These are phyloP conservation scores for Lentinula edodes DNA, from an alignment of 768 basidiomycete genomes.

Conservation along the genomic window DNA sequence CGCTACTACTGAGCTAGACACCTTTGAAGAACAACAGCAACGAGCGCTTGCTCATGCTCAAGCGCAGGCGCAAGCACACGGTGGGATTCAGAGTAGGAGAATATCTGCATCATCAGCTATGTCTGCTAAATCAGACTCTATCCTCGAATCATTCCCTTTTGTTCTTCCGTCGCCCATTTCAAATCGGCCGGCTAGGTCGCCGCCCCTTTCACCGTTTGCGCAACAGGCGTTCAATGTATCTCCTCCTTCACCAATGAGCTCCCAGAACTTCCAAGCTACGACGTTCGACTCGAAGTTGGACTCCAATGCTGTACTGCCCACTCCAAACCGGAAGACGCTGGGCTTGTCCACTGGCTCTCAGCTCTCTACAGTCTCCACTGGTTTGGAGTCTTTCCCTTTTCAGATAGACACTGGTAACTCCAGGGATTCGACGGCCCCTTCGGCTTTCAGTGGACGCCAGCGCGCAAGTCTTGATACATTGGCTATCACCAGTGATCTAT, in stretches of 20 bases:
- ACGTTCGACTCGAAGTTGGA: not conserved
- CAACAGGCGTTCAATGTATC: conserved; percentile 45
- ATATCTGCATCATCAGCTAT: conserved; percentile 63
- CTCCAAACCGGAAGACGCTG: conserved; percentile 56
- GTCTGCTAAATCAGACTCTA: conserved; percentile 73
- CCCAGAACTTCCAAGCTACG: conserved; percentile 17
- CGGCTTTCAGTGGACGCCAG: conserved; percentile 42
- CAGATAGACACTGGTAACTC: conserved; percentile 65
- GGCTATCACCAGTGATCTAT: conserved; percentile 75
- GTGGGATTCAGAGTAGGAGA: conserved; percentile 36
- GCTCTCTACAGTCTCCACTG: conserved; percentile 70
- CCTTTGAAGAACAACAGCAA: conserved; percentile 64
- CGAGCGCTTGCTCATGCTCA: conserved; percentile 57
- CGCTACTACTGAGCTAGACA: conserved; percentile 21
- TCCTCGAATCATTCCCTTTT: conserved; percentile 83
- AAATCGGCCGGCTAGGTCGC: conserved; percentile 69
- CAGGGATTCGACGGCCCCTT: conserved; percentile 29
- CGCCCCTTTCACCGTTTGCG: conserved; percentile 66
- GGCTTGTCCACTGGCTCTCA: conserved; percentile 76
- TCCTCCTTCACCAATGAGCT: conserved; percentile 9
- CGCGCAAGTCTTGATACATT: conserved; percentile 84
- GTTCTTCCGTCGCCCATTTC: conserved; percentile 88
- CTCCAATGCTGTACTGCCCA: conserved; percentile 30
- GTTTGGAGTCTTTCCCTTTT: conserved; percentile 83
- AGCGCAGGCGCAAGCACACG: conserved; percentile 52